phyloP scores from a whole-genome alignment of 345 rosid genomes.

The Brassica rapa region DNA sequence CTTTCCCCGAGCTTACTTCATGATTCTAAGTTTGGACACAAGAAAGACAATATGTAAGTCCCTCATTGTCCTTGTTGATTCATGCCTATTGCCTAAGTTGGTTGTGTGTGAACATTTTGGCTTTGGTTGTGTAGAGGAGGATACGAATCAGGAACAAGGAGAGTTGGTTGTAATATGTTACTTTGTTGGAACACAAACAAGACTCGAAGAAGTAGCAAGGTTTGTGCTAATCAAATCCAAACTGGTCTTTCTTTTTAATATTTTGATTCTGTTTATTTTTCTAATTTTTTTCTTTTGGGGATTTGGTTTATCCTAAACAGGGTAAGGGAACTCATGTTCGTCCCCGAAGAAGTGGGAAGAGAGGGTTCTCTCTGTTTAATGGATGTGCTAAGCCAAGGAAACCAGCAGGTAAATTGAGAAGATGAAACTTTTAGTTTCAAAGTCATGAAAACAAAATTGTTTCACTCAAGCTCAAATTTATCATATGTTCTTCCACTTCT shows the following conservation, averaged over 20 bases:
- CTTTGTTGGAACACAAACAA: constrained; percentile 78
- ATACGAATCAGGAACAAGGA: constrained; percentile 78
- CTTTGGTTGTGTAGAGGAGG: constrained; percentile 58
- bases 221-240: constrained; percentile 22
- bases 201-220: constrained; percentile 61
- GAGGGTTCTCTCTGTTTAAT: constrained; percentile 65
- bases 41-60: constrained; percentile 84
- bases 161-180: constrained; percentile 75
- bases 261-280: not conserved
- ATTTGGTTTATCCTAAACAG: constrained; percentile 43
- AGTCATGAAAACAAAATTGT: constrained; percentile 2
- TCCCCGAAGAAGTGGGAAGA: constrained; percentile 43
- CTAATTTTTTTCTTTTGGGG: not conserved
- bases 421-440: constrained; percentile 35
- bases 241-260: not conserved
- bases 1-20: constrained; percentile 90
- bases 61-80: not conserved
- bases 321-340: constrained; percentile 55
- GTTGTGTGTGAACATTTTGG: not conserved
- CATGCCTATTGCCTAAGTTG: not conserved
- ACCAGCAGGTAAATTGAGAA: constrained; percentile 50
- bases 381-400: constrained; percentile 68
- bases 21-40: constrained; percentile 50
- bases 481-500: constrained; percentile 16
- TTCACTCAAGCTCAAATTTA: constrained; percentile 21